Conservation (phyloP, 257 asterid genomes). For the Misopates orontium region DNA sequence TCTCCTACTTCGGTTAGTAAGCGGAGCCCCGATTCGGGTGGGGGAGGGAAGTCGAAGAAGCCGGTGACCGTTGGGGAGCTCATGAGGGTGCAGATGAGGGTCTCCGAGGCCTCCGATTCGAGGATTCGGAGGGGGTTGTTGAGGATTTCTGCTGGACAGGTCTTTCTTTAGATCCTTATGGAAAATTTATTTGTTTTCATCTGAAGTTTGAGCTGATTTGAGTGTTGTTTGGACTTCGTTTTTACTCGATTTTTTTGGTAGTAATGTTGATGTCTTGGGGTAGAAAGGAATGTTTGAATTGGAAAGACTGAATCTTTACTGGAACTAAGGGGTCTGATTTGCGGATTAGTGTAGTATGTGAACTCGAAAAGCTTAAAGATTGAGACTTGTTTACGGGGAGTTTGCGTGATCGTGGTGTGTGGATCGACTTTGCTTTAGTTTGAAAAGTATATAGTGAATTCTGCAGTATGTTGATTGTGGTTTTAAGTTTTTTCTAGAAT, state of each 20-base stretch:
- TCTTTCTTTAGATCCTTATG: background rate
- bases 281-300: conserved; percentile 9
- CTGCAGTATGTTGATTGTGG: background rate
- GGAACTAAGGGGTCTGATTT: conserved; percentile 2
- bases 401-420: background rate
- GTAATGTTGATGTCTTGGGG: conserved; percentile 15
- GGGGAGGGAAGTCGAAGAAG: conserved; percentile 72
- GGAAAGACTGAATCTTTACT: conserved; percentile 15
- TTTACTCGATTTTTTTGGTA: background rate
- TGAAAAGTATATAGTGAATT: conserved; percentile 15
- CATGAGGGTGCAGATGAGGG: conserved; percentile 86
- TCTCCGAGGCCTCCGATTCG: conserved; percentile 74
- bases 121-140: conserved; percentile 89
- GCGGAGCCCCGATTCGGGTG: conserved; percentile 47
- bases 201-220: background rate
- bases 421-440: background rate
- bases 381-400: background rate
- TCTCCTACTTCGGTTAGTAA: conserved; percentile 49
- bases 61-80: conserved; percentile 86
- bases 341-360: background rate
- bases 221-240: conserved; percentile 6
- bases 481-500: background rate
- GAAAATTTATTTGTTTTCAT: no score
- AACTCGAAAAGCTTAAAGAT: conserved; percentile 6
- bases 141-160: conserved; percentile 99